Evolutionary conservation across 129 eudicot species (phyloP).

Genomic region (Gnaphalium uliginosum): DNA sequence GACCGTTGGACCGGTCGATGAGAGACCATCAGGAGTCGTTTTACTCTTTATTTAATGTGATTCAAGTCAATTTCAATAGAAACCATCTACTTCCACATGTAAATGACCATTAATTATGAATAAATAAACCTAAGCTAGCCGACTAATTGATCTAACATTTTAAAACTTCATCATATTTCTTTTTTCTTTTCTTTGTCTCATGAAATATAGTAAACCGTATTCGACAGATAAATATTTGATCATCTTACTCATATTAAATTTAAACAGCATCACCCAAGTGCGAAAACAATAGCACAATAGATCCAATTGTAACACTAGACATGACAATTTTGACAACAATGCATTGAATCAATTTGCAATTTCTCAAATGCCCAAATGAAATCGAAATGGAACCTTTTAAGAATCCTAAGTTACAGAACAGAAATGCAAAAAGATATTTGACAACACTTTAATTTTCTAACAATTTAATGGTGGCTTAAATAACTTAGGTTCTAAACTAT

Average conservation of each 20-base stretch:
- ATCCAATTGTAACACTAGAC: neutral
- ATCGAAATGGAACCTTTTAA: neutral
- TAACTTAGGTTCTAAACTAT: too few relatives aligned
- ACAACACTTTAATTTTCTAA: too few relatives aligned
- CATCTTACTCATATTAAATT: neutral
- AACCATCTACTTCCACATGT: neutral
- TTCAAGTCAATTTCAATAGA: neutral
- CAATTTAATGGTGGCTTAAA: too few relatives aligned
- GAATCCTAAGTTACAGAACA: neutral
- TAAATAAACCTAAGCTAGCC: too few relatives aligned
- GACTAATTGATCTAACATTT: neutral
- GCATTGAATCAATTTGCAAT: slow-evolving; percentile 1
- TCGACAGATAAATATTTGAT: neutral
- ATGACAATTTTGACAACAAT: neutral
- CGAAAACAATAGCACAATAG: neutral
- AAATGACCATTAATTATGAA: neutral
- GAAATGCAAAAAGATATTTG: neutral
- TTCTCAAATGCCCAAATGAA: neutral
- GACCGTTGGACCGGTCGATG: too few relatives aligned
- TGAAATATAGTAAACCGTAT: neutral
- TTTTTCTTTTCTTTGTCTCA: neutral
- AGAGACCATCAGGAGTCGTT: too few relatives aligned
- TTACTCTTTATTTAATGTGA: too few relatives aligned
- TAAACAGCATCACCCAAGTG: neutral
- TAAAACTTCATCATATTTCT: neutral